Conservation (phyloP, 2,329 filamentous ascomycete species). For the Dactylellina parvicollis region DNA sequence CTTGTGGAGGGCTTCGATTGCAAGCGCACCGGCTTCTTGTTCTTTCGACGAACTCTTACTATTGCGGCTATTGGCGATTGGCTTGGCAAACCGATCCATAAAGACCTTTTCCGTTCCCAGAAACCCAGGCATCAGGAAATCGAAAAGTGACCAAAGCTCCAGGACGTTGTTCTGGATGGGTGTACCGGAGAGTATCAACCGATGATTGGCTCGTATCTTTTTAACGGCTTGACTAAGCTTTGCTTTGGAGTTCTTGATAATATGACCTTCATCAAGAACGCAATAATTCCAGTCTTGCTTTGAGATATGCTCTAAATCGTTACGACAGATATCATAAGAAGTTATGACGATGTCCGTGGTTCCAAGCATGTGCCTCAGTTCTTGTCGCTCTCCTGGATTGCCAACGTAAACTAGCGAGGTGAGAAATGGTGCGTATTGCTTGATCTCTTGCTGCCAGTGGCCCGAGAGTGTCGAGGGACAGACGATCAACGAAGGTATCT, state of each 20-base stretch:
- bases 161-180: slow-evolving; percentile 98
- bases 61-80: slow-evolving; percentile 91
- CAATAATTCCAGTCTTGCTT: slow-evolving; percentile 96
- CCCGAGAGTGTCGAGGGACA: slow-evolving; percentile 96
- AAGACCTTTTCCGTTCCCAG: slow-evolving; percentile 97
- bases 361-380: slow-evolving; percentile 74
- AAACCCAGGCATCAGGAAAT: slow-evolving; percentile 99
- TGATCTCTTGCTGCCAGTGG: slow-evolving; percentile 98
- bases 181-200: slow-evolving; percentile 93
- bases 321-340: slow-evolving; percentile 96
- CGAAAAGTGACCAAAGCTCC: slow-evolving; percentile 96
- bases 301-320: slow-evolving; percentile 85
- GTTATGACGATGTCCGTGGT: slow-evolving; percentile 93
- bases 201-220: slow-evolving; percentile 86
- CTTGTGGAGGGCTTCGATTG: slow-evolving; percentile 98
- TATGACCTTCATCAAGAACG: slow-evolving; percentile 93
- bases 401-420: slow-evolving; percentile 90
- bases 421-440: slow-evolving; percentile 93
- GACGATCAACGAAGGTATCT: slow-evolving; percentile 89
- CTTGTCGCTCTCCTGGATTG: slow-evolving; percentile 80
- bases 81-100: slow-evolving; percentile 91
- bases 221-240: slow-evolving; percentile 96
- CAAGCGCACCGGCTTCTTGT: slow-evolving; percentile 93
- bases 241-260: slow-evolving; percentile 98
- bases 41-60: slow-evolving; percentile 98